Conservation (phyloP, 495 filamentous ascomycete genomes). For the Xylaria sp. region DNA sequence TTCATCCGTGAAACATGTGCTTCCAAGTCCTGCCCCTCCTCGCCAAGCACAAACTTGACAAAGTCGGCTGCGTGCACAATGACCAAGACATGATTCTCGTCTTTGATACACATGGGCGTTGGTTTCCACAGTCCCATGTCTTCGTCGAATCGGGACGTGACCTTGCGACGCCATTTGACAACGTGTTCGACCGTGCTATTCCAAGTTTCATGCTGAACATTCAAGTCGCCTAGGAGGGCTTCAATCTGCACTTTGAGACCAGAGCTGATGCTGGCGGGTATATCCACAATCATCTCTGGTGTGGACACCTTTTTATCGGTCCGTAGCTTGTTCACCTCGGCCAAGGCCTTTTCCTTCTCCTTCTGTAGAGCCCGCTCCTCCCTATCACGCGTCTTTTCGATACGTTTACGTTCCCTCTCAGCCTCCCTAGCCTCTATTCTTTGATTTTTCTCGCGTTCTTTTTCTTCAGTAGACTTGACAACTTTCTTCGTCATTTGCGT, state of each 20-base stretch:
- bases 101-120: slow-evolving; percentile 58
- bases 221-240: slow-evolving; percentile 56
- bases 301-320: slow-evolving; percentile 78
- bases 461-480: slow-evolving; percentile 46
- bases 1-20: slow-evolving; percentile 65
- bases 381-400: slow-evolving; percentile 60
- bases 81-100: slow-evolving; percentile 73
- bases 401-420: slow-evolving; percentile 59
- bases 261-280: slow-evolving; percentile 63
- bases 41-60: slow-evolving; percentile 63
- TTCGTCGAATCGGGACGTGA: slow-evolving; percentile 67
- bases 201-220: slow-evolving; percentile 51
- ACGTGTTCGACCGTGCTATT: slow-evolving; percentile 62
- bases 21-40: slow-evolving; percentile 60
- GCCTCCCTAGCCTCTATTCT: slow-evolving; percentile 57
- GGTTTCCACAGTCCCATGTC: slow-evolving; percentile 72
- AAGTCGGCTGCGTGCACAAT: slow-evolving; percentile 73
- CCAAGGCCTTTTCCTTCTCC: slow-evolving; percentile 69
- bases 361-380: slow-evolving; percentile 70
- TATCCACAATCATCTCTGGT: slow-evolving; percentile 84
- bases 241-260: slow-evolving; percentile 65
- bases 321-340: slow-evolving; percentile 76
- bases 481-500: slow-evolving; percentile 25
- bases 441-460: slow-evolving; percentile 42
- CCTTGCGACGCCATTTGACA: slow-evolving; percentile 78